These are phyloP conservation scores for Ceratonia siliqua DNA, from an alignment of 306 rosid species.

Conservation along the genomic window DNA sequence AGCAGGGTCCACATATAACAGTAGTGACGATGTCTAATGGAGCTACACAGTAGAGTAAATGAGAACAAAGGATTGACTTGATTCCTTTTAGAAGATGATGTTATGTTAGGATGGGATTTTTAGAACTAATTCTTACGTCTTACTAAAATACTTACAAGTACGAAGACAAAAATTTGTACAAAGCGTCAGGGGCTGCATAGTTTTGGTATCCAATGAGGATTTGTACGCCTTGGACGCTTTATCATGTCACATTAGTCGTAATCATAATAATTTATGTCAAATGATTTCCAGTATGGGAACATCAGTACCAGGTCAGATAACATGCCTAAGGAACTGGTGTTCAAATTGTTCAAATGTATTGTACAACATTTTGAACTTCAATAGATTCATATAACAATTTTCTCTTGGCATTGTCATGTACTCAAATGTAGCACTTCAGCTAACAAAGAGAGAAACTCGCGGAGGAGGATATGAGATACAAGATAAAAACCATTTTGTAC, in stretches of 20 bases:
- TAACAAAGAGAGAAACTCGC: constrained; percentile 5
- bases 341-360: constrained; percentile 17
- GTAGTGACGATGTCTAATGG: background rate
- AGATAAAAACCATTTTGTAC: constrained; percentile 44
- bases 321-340: background rate
- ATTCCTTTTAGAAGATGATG: background rate
- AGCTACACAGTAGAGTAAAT: background rate
- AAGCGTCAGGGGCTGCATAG: background rate
- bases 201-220: too few species aligned
- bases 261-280: background rate
- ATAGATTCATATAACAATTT: constrained; percentile 7
- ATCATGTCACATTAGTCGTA: too few species aligned
- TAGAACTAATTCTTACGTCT: background rate
- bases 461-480: constrained; percentile 14
- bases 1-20: too few species aligned
- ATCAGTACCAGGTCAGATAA: background rate
- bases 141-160: background rate
- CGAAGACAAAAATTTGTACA: background rate
- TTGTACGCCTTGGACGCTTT: too few species aligned
- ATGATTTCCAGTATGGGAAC: background rate
- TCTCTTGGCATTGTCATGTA: background rate
- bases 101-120: background rate
- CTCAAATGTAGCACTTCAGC: constrained; percentile 6
- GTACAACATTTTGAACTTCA: constrained; percentile 5
- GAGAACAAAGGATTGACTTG: background rate